These are phyloP conservation scores for Yamadazyma dendronema DNA, from an alignment of 1,139 yeast genomes.

Conservation along the genomic window DNA sequence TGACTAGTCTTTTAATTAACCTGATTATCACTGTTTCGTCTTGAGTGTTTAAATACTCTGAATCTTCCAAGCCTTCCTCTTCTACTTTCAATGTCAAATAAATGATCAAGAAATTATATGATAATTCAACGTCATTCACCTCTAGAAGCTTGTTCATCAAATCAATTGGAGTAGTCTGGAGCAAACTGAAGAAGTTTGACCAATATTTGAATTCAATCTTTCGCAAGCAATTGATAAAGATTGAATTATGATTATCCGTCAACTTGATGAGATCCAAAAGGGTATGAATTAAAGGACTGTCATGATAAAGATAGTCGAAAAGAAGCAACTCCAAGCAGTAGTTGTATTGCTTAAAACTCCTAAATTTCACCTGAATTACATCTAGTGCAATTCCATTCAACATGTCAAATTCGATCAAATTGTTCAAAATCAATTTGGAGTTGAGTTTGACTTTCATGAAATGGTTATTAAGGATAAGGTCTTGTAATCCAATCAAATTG, in stretches of 20 bases:
- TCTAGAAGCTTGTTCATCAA: slow-evolving; percentile 39
- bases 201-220: slow-evolving; percentile 45
- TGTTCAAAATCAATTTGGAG: slow-evolving; percentile 35
- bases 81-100: slow-evolving; percentile 38
- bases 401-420: slow-evolving; percentile 40
- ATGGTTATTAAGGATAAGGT: slow-evolving; percentile 19
- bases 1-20: slow-evolving; percentile 34
- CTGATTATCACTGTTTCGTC: slow-evolving; percentile 35
- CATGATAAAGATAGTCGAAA: slow-evolving; percentile 31
- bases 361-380: slow-evolving; percentile 25
- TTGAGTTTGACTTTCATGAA: slow-evolving; percentile 27
- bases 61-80: slow-evolving; percentile 22
- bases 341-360: slow-evolving; percentile 29
- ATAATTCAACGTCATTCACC: slow-evolving; percentile 35
- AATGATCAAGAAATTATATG: slow-evolving; percentile 43
- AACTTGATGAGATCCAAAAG: slow-evolving; percentile 31
- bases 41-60: slow-evolving; percentile 21
- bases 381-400: slow-evolving; percentile 20
- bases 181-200: slow-evolving; percentile 33
- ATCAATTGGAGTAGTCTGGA: slow-evolving; percentile 36
- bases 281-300: slow-evolving; percentile 12
- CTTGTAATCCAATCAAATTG: slow-evolving; percentile 38
- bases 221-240: slow-evolving; percentile 42
- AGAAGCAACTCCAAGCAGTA: slow-evolving; percentile 43
- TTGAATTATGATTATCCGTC: slow-evolving; percentile 27